A percentile compares a stretch with the other conserved stretches of the same genome.
Conservation (phyloP, 352 stramenopile species). For the Pythium dissotocum region DNA sequence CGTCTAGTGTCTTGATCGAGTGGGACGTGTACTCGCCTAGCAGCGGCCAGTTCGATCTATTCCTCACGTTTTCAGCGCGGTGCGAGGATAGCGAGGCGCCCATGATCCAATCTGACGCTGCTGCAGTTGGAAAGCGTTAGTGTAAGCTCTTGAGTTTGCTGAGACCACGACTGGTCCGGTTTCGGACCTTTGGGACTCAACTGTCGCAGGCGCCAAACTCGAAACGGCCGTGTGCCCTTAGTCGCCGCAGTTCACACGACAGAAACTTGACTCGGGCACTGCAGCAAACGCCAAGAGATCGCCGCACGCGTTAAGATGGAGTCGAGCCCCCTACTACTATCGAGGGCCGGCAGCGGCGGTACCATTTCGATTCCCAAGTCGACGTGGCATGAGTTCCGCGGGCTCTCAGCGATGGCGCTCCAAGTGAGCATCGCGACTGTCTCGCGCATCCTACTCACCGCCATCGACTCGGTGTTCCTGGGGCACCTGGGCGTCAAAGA, state of each 20-base stretch:
- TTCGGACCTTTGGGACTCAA: not conserved
- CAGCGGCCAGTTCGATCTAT: conserved; percentile 36
- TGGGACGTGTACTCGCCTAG: conserved; percentile 59
- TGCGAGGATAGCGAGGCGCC: conserved; percentile 36
- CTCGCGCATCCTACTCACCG: conserved; percentile 57
- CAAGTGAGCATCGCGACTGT: conserved; percentile 70
- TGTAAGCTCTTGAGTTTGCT: not conserved
- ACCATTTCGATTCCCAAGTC: conserved; percentile 17
- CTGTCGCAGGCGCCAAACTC: not conserved
- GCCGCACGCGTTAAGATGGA: conserved; percentile 24
- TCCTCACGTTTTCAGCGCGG: conserved; percentile 13
- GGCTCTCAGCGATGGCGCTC: conserved; percentile 58
- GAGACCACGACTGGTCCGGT: not conserved
- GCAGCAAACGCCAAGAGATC: not conserved
- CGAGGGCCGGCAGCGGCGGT: conserved; percentile 14
- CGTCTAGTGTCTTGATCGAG: conserved; percentile 45
- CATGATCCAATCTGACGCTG: conserved; percentile 17
- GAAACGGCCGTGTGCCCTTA: not conserved
- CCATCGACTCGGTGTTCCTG: conserved; percentile 78
- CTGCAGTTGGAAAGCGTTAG: not conserved
- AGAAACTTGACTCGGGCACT: not conserved
- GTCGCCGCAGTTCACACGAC: not conserved
- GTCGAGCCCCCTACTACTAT: conserved; percentile 39
- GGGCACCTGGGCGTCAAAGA: conserved; percentile 76
- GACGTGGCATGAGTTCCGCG: conserved; percentile 55